phyloP scores from a whole-genome alignment of 495 filamentous ascomycete genomes.

The Jackrogersella minutella region DNA sequence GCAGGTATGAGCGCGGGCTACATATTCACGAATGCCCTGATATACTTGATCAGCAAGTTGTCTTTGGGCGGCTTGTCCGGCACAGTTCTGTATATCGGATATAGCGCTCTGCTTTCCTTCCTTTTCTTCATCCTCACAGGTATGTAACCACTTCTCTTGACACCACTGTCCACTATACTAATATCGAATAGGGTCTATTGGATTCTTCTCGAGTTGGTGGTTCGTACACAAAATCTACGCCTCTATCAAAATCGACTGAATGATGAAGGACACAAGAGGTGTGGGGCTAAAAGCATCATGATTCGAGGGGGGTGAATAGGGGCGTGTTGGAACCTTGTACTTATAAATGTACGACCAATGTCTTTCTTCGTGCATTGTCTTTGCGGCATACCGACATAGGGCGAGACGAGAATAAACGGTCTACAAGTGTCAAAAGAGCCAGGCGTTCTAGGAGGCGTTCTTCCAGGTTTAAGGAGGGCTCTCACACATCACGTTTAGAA shows the following conservation, averaged over 20 bases:
- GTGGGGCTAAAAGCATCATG: background rate
- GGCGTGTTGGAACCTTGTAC: constrained; percentile 18
- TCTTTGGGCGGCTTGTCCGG: constrained; percentile 84
- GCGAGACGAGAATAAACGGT: constrained; percentile 10
- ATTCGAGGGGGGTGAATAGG: background rate
- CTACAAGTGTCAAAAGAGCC: constrained; percentile 9
- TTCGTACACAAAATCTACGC: constrained; percentile 93
- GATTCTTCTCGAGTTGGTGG: constrained; percentile 92
- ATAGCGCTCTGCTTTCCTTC: constrained; percentile 87
- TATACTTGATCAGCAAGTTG: constrained; percentile 88
- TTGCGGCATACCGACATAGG: background rate
- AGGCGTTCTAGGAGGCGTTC: constrained; percentile 27
- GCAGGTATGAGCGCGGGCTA: constrained; percentile 88
- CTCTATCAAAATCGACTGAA: constrained; percentile 94
- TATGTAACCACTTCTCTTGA: constrained; percentile 52
- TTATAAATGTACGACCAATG: constrained; percentile 34
- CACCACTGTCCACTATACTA: constrained; percentile 2
- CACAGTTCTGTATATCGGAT: constrained; percentile 91
- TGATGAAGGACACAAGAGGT: background rate
- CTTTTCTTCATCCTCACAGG: constrained; percentile 93
- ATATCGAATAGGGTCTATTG: constrained; percentile 77
- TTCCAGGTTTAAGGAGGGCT: constrained; percentile 16
- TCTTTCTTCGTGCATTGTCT: constrained; percentile 7
- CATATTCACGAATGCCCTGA: constrained; percentile 85
- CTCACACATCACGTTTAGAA: constrained; percentile 11